These are phyloP conservation scores for Elongisporangium anandrum DNA, from an alignment of 352 stramenopile genomes.

Conservation along the genomic window DNA sequence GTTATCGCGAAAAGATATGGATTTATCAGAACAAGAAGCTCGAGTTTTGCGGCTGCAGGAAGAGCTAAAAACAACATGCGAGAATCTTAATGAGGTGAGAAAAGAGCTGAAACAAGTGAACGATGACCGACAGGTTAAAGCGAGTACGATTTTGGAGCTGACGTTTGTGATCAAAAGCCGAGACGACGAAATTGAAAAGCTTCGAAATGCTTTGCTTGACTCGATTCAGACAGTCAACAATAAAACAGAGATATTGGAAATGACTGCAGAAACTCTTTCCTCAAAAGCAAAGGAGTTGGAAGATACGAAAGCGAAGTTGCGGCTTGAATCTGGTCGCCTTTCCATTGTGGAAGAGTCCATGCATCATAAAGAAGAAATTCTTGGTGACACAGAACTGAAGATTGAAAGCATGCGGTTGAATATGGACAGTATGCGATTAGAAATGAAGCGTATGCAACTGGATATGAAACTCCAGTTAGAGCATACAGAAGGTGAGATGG, in stretches of 20 bases:
- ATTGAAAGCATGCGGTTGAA: constrained; percentile 57
- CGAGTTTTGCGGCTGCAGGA: constrained; percentile 20
- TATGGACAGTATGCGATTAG: constrained; percentile 47
- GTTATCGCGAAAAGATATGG: constrained; percentile 36
- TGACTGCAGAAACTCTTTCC: constrained; percentile 54
- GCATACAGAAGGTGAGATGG: constrained; percentile 57
- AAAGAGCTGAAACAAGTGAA: constrained; percentile 21
- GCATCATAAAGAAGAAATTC: constrained; percentile 47
- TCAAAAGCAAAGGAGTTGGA: constrained; percentile 63
- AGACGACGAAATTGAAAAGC: constrained; percentile 62
- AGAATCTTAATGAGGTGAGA: constrained; percentile 19
- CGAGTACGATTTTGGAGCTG: constrained; percentile 61
- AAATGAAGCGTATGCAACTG: constrained; percentile 73
- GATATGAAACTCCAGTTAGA: constrained; percentile 72
- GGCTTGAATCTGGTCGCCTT: constrained; percentile 46
- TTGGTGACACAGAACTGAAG: constrained; percentile 63
- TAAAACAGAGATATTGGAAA: constrained; percentile 63
- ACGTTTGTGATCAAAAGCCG: constrained; percentile 74
- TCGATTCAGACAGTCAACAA: constrained; percentile 48
- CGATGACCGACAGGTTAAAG: constrained; percentile 49
- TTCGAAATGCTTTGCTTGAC: constrained; percentile 43
- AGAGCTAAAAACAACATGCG: constrained; percentile 10
- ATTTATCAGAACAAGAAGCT: constrained; percentile 25
- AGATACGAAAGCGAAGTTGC: constrained; percentile 39
- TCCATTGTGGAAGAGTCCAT: constrained; percentile 61